phyloP scores from a whole-genome alignment of 345 rosid genomes.

The Ceriops zippeliana region DNA sequence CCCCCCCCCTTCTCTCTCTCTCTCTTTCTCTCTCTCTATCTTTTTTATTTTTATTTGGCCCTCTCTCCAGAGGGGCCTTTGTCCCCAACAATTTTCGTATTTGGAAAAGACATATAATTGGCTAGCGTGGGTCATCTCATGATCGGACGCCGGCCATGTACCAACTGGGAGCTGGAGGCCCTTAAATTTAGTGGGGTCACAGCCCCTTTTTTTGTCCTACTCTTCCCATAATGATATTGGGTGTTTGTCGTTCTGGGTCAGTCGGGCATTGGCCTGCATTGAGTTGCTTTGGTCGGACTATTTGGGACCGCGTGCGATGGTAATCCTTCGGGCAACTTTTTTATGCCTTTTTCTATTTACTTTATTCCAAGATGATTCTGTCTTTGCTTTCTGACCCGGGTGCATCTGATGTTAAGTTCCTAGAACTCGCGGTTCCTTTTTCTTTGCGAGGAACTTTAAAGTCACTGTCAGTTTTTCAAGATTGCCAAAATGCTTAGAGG shows the following conservation, averaged over 20 bases:
- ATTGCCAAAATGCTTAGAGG: conserved; percentile 15
- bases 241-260: not conserved
- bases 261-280: conserved; percentile 4
- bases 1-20: too few relatives aligned
- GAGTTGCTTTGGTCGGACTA: conserved; percentile 7
- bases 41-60: too few relatives aligned
- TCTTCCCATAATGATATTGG: not conserved
- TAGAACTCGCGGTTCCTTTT: not conserved
- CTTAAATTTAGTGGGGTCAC: too few relatives aligned
- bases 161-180: too few relatives aligned
- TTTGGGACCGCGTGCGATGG: conserved; percentile 7
- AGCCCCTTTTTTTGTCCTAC: too few relatives aligned
- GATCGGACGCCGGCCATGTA: not conserved
- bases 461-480: conserved; percentile 4
- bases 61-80: too few relatives aligned
- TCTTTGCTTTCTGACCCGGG: conserved; percentile 12
- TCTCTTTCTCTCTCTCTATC: too few relatives aligned
- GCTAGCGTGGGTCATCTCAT: not conserved
- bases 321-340: conserved; percentile 14
- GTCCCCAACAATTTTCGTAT: too few relatives aligned
- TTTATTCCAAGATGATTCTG: conserved; percentile 23
- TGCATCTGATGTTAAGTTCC: not conserved
- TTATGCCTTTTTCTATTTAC: conserved; percentile 15
- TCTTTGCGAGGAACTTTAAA: not conserved
- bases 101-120: not conserved